Conservation (phyloP, 2,329 filamentous ascomycete genomes). For the Blumeria graminis region DNA sequence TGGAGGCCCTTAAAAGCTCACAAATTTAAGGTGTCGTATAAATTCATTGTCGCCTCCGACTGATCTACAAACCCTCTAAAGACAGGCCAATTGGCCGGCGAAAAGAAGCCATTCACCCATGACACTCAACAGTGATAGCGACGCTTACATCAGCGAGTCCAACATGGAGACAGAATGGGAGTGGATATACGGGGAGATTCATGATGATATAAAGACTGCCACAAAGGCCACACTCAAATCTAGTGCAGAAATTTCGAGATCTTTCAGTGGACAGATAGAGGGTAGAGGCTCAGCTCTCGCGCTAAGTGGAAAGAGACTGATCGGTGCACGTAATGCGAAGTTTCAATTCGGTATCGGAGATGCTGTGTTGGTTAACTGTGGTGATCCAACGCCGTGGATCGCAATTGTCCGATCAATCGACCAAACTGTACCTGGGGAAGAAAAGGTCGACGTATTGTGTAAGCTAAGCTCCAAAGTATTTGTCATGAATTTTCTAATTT, state of each 20-base stretch:
- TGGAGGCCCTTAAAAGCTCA: no score
- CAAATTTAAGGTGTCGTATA: no score
- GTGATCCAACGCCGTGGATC: conserved; percentile 72
- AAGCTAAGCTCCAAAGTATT: not conserved
- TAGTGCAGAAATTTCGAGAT: no score
- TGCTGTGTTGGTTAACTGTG: conserved; percentile 65
- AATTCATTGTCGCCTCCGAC: no score
- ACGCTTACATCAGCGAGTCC: not conserved
- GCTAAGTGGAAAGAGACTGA: conserved; percentile 36
- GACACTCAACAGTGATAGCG: not conserved
- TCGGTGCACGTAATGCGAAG: conserved; percentile 54
- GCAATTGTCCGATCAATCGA: conserved; percentile 69
- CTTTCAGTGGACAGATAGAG: no score
- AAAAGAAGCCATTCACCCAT: not conserved
- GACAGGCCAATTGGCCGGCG: no score
- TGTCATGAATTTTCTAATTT: conserved; percentile 2
- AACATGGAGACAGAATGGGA: not conserved
- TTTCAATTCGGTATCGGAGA: conserved; percentile 71
- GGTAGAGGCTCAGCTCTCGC: no score
- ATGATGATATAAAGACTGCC: not conserved
- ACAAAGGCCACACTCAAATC: no score
- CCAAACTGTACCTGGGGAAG: conserved; percentile 48
- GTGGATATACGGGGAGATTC: not conserved
- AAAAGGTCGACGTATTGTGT: conserved; percentile 68
- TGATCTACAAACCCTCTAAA: no score